Base-by-base conservation (phyloP, 495 filamentous ascomycete species). In the Penicillium salamii region DNA sequence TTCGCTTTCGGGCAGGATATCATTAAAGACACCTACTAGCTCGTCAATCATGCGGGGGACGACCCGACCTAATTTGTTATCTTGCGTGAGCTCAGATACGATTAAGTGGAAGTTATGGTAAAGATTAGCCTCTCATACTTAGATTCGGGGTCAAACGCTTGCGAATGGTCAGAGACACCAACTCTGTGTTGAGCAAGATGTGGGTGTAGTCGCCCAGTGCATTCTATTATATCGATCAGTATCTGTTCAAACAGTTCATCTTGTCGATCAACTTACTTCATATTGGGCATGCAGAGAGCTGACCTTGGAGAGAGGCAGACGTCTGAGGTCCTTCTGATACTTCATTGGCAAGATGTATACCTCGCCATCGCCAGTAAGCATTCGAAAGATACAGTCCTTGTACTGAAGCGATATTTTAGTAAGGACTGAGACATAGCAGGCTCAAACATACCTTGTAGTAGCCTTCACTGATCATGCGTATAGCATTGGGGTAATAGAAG, bases 281-380 rank as follows among this genome's bases (percentile, higher is more conserved):
- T 53, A 66, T 31, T 65, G 62, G 2, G 66, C 62, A 45, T 66
- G 54, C 21, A 69, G 7, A 17, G 60, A 54, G 40, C 62, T 68
- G 18, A 68, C n/a, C 14, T 50, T 46, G 1, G 48, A 52, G 4
- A 57, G 33, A 13, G 52, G 49, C 2, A 63, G 14, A 18, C 50
- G 33, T 26, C 53, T 56, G 2, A 71, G 44, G 34, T 69, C 64
- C 28, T 61, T 36, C 1, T 63, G 44, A 37, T 69, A 71, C 18
- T 54, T 64, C 2, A 43, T 44, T 2, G 68, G 66, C 33, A 71
- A 48, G 3, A 69, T 61, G 8, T 68, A 50, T 28, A 69, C 20
- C 40, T 69, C 68, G n/a, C 60, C 62, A 45, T 71, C 66, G 7
- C 55, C 46, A 5, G 63, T 68, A n/a, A 66, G 54, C 19, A 71